Evolutionary conservation across 805 yeast genomes (phyloP).

Genomic region (Jamesozyma gamospora): DNA sequence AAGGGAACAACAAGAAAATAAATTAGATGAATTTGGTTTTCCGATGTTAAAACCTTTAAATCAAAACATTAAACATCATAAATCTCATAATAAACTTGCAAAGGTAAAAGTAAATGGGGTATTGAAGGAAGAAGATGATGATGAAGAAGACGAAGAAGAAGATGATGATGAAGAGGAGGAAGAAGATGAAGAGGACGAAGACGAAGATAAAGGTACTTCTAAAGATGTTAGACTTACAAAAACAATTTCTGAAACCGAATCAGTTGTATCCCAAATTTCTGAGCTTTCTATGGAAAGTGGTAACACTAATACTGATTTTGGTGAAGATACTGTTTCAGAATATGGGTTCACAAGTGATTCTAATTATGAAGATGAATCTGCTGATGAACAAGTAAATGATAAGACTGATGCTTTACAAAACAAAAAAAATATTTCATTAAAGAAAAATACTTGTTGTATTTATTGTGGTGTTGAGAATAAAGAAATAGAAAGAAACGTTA

Average conservation of each 20-base stretch:
- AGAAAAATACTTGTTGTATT: constrained; percentile 37
- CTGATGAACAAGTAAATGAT: constrained; percentile 23
- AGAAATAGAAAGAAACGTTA: constrained; percentile 49
- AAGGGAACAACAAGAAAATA: constrained; percentile 21
- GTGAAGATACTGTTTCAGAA: constrained; percentile 43
- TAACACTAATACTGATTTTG: constrained; percentile 27
- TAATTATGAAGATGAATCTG: constrained; percentile 26
- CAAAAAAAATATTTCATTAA: constrained; percentile 1
- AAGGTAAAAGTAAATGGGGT: constrained; percentile 17
- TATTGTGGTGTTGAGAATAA: constrained; percentile 46
- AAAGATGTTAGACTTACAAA: constrained; percentile 5
- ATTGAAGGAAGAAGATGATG: not conserved
- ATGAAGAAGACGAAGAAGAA: not conserved
- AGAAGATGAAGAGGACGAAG: not conserved
- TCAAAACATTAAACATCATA: constrained; percentile 6
- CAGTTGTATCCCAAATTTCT: constrained; percentile 46
- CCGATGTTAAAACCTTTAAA: constrained; percentile 25
- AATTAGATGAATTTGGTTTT: constrained; percentile 34
- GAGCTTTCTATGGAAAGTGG: constrained; percentile 32
- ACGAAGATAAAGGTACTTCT: not conserved
- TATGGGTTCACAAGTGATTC: constrained; percentile 36
- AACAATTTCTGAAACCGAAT: constrained; percentile 45
- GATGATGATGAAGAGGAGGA: not conserved
- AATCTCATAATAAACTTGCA: not conserved
- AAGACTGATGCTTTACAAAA: constrained; percentile 20